Percentiles rank a stretch among this genome's conserved stretches.
Evolutionary conservation across 169 alveolate species (phyloP).

Genomic region (Eimeria maxima): DNA sequence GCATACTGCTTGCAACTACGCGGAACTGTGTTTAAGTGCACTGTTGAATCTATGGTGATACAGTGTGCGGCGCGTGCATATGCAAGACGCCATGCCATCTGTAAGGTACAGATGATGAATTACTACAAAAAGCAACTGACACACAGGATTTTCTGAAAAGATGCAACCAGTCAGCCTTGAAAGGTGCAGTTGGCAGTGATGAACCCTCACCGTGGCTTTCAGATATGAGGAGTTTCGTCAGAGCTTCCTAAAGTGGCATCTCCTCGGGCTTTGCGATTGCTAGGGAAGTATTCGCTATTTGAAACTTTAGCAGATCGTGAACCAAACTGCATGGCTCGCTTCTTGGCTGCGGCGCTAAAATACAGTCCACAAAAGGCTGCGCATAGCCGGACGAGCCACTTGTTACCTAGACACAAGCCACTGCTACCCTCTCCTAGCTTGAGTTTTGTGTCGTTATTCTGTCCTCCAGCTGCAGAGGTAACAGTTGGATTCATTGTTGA

Average conservation of each 20-base stretch:
- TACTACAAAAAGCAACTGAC: neutral
- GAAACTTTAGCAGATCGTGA: conserved; percentile 82
- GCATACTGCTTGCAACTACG: no score
- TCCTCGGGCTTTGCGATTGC: conserved; percentile 72
- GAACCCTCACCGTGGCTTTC: neutral
- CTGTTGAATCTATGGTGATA: no score
- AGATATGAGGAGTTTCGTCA: neutral
- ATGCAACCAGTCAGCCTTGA: neutral
- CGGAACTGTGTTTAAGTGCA: no score
- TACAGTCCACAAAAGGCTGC: conserved; percentile 52
- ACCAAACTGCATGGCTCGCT: conserved; percentile 84
- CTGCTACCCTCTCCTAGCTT: neutral
- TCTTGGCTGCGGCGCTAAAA: conserved; percentile 65
- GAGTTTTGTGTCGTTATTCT: neutral
- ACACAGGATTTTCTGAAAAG: neutral
- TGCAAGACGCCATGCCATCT: no score
- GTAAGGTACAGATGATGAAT: no score
- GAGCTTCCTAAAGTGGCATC: conserved; percentile 24
- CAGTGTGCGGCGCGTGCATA: no score
- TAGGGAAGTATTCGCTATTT: conserved; percentile 51
- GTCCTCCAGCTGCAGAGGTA: neutral
- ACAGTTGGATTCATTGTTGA: neutral
- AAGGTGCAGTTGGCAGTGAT: neutral
- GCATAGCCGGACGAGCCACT: conserved; percentile 78
- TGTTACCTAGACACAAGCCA: conserved; percentile 42